A percentile compares a stretch with the other conserved stretches of the same genome.
phyloP scores from a whole-genome alignment of 345 rosid species.

The Psidium friedrichsthalianum region DNA sequence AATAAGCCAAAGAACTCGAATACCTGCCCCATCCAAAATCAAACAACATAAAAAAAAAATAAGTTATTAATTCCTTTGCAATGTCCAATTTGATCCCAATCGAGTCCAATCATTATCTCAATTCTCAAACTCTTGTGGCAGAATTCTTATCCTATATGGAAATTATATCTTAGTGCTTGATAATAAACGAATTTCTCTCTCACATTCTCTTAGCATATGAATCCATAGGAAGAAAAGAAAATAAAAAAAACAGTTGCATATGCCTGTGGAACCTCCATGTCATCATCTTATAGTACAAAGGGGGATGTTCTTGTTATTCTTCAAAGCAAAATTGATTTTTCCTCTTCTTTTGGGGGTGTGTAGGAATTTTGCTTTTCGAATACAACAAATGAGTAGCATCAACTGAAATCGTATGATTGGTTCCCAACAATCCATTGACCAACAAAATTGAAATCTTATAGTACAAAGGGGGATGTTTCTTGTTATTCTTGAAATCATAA shows the following conservation, averaged over 20 bases:
- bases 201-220: neutral
- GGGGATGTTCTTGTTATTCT: neutral
- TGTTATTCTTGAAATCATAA: neutral
- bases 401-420: neutral
- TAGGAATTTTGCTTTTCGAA: neutral
- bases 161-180: neutral
- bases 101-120: neutral
- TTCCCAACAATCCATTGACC: neutral
- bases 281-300: neutral
- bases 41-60: neutral
- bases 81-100: neutral
- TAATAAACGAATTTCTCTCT: neutral
- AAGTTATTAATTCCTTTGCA: neutral
- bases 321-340: neutral
- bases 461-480: no score
- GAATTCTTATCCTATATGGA: neutral
- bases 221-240: neutral
- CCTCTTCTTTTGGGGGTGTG: neutral
- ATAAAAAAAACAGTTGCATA: neutral
- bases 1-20: neutral
- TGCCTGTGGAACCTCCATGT: conserved; percentile 1
- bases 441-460: neutral
- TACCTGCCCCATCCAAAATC: neutral
- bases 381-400: neutral
- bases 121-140: neutral